A percentile compares a stretch with the other conserved stretches of the same genome.
These are phyloP conservation scores for Prinsepia uniflora DNA, from an alignment of 306 rosid species.

Conservation along the genomic window DNA sequence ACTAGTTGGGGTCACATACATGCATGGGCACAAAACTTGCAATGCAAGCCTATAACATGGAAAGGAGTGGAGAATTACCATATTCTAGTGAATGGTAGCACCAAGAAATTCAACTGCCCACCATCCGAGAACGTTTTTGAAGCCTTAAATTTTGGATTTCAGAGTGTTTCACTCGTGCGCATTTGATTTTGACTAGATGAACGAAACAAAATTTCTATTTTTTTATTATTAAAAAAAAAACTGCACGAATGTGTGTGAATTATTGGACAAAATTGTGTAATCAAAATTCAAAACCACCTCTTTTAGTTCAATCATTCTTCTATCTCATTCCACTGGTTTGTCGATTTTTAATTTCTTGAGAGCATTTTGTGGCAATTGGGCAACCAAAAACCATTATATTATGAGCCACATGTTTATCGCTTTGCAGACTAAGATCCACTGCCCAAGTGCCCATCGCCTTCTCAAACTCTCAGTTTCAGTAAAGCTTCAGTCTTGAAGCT, in stretches of 20 bases:
- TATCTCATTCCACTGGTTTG: slow-evolving; percentile 23
- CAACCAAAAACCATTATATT: slow-evolving; percentile 10
- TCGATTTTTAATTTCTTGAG: slow-evolving; percentile 13
- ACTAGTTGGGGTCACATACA: slow-evolving; percentile 3
- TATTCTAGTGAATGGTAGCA: slow-evolving; percentile 44
- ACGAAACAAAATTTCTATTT: no score
- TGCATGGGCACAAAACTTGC: slow-evolving; percentile 25
- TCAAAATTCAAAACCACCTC: slow-evolving; percentile 27
- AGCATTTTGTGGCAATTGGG: slow-evolving; percentile 30
- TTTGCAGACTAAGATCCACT: slow-evolving; percentile 18
- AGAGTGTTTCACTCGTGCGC: slow-evolving; percentile 79
- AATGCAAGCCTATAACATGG: slow-evolving; percentile 35
- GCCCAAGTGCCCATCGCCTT: background rate
- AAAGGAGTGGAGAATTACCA: slow-evolving; percentile 37
- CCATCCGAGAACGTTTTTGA: slow-evolving; percentile 60
- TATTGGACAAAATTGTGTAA: slow-evolving; percentile 27
- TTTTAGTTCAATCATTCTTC: slow-evolving; percentile 29
- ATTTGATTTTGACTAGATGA: slow-evolving; percentile 60
- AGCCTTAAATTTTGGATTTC: slow-evolving; percentile 62
- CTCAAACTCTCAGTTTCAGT: slow-evolving; percentile 24
- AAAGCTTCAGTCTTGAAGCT: background rate
- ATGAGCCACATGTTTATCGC: slow-evolving; percentile 8
- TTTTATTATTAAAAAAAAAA: background rate
- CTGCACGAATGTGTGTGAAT: slow-evolving; percentile 45
- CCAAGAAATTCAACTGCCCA: slow-evolving; percentile 56